phyloP scores from a whole-genome alignment of 2,329 filamentous ascomycete species.

The Nigrograna mackinnonii region DNA sequence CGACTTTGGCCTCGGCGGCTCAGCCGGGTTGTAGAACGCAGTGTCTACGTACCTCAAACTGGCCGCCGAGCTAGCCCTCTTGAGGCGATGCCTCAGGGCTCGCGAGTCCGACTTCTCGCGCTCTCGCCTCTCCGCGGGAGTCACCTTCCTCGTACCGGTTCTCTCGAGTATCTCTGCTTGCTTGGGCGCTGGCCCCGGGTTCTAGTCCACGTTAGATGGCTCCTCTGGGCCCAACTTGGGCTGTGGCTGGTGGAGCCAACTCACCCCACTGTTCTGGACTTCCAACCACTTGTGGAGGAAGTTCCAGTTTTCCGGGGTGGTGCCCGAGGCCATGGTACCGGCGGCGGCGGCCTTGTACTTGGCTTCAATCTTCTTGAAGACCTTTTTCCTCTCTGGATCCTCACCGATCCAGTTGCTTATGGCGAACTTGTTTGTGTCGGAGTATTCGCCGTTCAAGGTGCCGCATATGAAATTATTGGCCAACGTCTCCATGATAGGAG shows the following conservation, averaged over 20 bases:
- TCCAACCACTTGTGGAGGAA: neutral
- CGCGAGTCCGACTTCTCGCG: neutral
- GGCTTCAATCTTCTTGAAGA: neutral
- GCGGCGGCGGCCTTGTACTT: too few species aligned
- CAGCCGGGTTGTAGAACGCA: neutral
- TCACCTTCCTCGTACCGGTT: neutral
- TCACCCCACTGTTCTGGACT: neutral
- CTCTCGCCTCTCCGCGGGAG: neutral
- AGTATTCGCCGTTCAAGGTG: neutral
- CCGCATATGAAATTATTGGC: neutral
- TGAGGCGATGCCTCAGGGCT: neutral
- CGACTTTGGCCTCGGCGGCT: neutral
- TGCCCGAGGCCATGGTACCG: too few species aligned
- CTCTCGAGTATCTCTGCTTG: neutral
- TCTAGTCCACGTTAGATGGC: too few species aligned
- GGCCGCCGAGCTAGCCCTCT: neutral
- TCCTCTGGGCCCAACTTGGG: neutral
- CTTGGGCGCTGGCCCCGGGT: too few species aligned
- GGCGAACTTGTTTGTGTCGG: neutral
- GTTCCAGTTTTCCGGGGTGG: too few species aligned
- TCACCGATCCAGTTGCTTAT: neutral
- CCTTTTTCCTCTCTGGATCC: neutral
- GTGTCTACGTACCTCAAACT: neutral
- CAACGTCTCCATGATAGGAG: neutral
- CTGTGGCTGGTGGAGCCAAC: neutral